Percentiles rank a stretch among this genome's conserved stretches.
These are phyloP conservation scores for Fusarium albosuccineum DNA, from an alignment of 2,329 filamentous ascomycete species.

Conservation along the genomic window DNA sequence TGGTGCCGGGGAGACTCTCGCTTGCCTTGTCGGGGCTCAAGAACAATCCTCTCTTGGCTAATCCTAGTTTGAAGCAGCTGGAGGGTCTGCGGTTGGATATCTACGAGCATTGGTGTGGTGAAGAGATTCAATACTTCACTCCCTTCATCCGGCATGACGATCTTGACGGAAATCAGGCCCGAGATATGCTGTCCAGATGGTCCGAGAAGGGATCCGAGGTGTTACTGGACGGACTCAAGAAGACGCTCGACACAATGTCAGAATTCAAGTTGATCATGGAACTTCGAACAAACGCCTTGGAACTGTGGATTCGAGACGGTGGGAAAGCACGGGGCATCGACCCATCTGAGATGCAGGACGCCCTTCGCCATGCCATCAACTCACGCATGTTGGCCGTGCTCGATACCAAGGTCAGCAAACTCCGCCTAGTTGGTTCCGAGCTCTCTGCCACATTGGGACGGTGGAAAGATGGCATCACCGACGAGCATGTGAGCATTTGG, in stretches of 20 bases:
- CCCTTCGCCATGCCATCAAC: constrained; percentile 77
- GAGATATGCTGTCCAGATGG: constrained; percentile 74
- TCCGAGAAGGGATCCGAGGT: constrained; percentile 70
- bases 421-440: constrained; percentile 74
- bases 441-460: constrained; percentile 71
- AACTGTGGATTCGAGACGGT: constrained; percentile 80
- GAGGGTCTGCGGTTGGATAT: constrained; percentile 83
- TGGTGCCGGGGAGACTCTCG: constrained; percentile 79
- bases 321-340: constrained; percentile 75
- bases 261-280: constrained; percentile 78
- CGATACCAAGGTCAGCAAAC: constrained; percentile 71
- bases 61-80: constrained; percentile 73
- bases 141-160: constrained; percentile 90
- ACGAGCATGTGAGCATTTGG: constrained; percentile 74
- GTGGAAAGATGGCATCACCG: constrained; percentile 69
- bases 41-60: constrained; percentile 77
- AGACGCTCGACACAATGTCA: constrained; percentile 68
- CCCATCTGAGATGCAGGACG: constrained; percentile 75
- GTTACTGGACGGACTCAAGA: constrained; percentile 72
- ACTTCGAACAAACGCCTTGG: constrained; percentile 76
- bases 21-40: constrained; percentile 79
- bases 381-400: constrained; percentile 74
- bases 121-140: constrained; percentile 86
- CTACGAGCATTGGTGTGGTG: constrained; percentile 82
- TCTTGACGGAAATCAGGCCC: constrained; percentile 70